phyloP scores from a whole-genome alignment of 2,329 filamentous ascomycete genomes.

The Talaromyces sp. region DNA sequence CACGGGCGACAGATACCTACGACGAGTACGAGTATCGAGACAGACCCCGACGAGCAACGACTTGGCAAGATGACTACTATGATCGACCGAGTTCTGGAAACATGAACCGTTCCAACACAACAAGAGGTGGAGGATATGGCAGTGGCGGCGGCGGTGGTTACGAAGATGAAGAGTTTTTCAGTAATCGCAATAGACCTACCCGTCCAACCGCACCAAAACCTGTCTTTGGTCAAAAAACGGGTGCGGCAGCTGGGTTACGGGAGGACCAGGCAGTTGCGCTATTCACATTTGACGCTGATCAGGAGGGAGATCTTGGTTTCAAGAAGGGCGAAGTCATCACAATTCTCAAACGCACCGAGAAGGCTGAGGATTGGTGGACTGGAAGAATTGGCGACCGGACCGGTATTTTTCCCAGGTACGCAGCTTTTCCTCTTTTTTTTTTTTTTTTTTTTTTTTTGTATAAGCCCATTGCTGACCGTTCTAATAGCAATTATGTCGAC shows the following conservation, averaged over 20 bases:
- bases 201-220: constrained; percentile 88
- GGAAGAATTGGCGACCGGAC: constrained; percentile 79
- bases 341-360: constrained; percentile 90
- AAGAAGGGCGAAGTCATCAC: constrained; percentile 98
- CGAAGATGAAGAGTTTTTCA: constrained; percentile 39
- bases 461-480: background rate
- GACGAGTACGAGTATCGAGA: constrained; percentile 58
- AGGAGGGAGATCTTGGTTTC: constrained; percentile 87
- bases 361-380: constrained; percentile 96
- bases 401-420: constrained; percentile 85
- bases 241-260: constrained; percentile 36
- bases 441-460: background rate
- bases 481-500: constrained; percentile 35
- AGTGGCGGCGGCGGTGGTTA: constrained; percentile 26
- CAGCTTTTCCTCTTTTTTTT: constrained; percentile 8
- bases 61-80: constrained; percentile 51
- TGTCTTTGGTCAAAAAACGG: constrained; percentile 60
- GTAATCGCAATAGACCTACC: constrained; percentile 61
- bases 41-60: constrained; percentile 45
- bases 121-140: constrained; percentile 24
- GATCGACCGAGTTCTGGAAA: constrained; percentile 39
- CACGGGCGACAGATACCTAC: constrained; percentile 26
- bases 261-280: constrained; percentile 83
- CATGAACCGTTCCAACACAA: constrained; percentile 35
- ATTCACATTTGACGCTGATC: constrained; percentile 91